These are phyloP conservation scores for Phytopythium sindhum DNA, from an alignment of 352 stramenopile genomes.

Conservation along the genomic window DNA sequence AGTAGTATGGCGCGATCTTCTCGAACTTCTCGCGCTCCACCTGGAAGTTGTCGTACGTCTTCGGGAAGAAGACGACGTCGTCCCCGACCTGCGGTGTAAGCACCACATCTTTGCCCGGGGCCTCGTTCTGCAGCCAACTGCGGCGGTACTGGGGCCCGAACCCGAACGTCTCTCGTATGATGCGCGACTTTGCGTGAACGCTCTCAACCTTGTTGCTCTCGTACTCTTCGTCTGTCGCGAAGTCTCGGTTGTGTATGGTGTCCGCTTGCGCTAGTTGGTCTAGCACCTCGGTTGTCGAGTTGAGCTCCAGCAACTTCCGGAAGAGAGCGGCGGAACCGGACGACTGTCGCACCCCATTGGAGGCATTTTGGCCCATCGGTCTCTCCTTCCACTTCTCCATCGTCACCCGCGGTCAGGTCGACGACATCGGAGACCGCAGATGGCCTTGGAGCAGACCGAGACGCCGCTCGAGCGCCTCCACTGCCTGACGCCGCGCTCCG, in stretches of 20 bases:
- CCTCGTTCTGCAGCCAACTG: background rate
- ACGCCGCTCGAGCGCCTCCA: no score
- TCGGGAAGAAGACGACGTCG: slow-evolving; percentile 2
- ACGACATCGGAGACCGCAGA: no score
- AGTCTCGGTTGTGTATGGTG: background rate
- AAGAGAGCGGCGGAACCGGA: no score
- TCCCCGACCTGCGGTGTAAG: background rate
- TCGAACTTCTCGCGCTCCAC: background rate
- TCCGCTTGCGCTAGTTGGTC: background rate
- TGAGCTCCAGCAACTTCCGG: background rate
- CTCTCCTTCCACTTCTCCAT: no score
- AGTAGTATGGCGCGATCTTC: background rate
- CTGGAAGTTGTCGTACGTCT: background rate
- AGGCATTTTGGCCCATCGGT: no score
- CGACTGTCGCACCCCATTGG: no score
- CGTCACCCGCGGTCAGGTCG: no score
- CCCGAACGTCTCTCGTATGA: background rate
- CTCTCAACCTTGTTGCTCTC: background rate
- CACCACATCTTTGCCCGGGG: background rate
- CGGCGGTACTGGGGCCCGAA: background rate
- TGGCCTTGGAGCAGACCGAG: no score
- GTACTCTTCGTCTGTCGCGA: background rate
- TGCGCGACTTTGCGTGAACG: background rate
- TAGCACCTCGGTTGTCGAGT: background rate
- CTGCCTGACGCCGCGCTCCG: no score